Conservation (phyloP, 2,329 filamentous ascomycete species). For the Fusarium denticulatum region DNA sequence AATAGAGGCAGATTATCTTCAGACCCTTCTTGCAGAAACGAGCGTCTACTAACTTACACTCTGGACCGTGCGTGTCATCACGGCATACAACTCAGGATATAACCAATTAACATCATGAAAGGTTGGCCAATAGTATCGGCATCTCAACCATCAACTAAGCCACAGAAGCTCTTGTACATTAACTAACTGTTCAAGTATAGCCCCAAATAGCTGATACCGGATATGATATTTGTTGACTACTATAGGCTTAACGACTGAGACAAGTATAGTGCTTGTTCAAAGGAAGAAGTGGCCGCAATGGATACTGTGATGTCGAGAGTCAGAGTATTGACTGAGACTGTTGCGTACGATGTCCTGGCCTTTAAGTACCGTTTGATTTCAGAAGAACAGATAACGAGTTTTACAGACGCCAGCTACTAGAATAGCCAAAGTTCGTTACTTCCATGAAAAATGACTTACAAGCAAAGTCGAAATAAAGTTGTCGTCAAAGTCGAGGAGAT, state of each 20-base stretch:
- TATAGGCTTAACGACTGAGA: not conserved
- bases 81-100: not conserved
- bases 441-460: no score
- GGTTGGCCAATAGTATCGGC: not conserved
- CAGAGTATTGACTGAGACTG: not conserved
- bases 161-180: not conserved
- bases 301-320: not conserved
- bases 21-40: not conserved
- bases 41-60: not conserved
- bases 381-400: not conserved
- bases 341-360: not conserved
- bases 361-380: not conserved
- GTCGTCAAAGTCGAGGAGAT: not conserved
- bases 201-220: not conserved
- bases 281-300: not conserved
- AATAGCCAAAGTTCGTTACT: no score
- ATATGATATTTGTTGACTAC: not conserved
- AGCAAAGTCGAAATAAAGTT: not conserved
- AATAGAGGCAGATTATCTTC: no score
- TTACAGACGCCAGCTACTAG: not conserved
- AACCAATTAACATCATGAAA: not conserved
- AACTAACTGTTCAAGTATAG: not conserved
- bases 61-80: not conserved
- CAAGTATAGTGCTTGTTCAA: not conserved
- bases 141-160: not conserved